phyloP scores from a whole-genome alignment of 352 stramenopile genomes.

The Globisporangium canariense region DNA sequence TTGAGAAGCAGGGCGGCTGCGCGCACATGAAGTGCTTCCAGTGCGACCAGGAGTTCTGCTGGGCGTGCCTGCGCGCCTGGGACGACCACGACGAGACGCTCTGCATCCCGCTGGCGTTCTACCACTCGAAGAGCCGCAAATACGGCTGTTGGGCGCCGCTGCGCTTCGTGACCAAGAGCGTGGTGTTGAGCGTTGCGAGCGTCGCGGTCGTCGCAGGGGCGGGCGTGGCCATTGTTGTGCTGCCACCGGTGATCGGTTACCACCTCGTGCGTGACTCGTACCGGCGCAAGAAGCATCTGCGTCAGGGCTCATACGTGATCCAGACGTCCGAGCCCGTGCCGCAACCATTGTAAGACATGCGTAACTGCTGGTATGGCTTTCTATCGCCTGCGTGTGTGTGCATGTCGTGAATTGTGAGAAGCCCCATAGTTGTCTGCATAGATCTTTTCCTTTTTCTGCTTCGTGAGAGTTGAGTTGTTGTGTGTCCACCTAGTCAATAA shows the following conservation, averaged over 20 bases:
- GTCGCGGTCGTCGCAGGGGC: constrained; percentile 52
- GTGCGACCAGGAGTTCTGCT: constrained; percentile 85
- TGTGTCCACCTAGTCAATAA: constrained; percentile 5
- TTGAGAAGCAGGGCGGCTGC: constrained; percentile 85
- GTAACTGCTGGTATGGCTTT: background rate
- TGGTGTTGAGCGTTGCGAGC: constrained; percentile 43
- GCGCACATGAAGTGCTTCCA: constrained; percentile 86
- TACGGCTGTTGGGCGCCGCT: constrained; percentile 62
- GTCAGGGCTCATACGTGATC: constrained; percentile 32
- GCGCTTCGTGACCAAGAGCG: constrained; percentile 69
- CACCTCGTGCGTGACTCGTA: constrained; percentile 52
- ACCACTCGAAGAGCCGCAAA: constrained; percentile 62
- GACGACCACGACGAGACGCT: constrained; percentile 68
- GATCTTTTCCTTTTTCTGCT: background rate
- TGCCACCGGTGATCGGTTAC: constrained; percentile 64
- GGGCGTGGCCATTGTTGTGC: constrained; percentile 61
- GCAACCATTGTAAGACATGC: background rate
- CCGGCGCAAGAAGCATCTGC: constrained; percentile 35
- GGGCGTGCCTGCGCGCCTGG: constrained; percentile 71
- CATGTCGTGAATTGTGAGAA: background rate
- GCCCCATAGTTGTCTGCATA: background rate
- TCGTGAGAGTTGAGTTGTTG: background rate
- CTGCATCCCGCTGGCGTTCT: constrained; percentile 64
- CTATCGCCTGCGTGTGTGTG: background rate
- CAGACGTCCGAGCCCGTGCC: constrained; percentile 6